These are phyloP conservation scores for Cladosporium sp. DNA, from an alignment of 2,329 filamentous ascomycete species.

Conservation along the genomic window DNA sequence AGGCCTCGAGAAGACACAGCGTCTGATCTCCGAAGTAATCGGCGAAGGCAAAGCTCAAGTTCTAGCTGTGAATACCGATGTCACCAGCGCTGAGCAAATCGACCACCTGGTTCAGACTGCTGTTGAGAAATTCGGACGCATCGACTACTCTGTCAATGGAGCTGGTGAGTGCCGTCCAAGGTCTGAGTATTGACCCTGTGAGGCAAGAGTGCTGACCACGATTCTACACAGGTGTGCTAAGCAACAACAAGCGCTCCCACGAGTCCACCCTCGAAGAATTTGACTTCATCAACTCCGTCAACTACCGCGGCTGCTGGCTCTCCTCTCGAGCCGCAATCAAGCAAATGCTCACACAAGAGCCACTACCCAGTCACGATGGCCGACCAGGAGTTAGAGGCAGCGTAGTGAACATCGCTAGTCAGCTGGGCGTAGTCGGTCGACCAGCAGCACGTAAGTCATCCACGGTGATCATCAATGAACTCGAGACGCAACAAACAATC, in stretches of 20 bases:
- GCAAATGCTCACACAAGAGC: conserved; percentile 44
- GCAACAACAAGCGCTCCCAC: conserved; percentile 35
- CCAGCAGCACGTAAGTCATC: conserved; percentile 3
- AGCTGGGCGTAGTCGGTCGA: conserved; percentile 40
- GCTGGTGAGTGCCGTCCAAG: conserved; percentile 26
- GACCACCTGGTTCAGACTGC: conserved; percentile 31
- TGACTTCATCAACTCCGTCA: conserved; percentile 40
- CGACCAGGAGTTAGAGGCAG: conserved; percentile 38
- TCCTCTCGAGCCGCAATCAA: conserved; percentile 41
- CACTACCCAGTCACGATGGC: conserved; percentile 41
- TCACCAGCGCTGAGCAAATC: conserved; percentile 34
- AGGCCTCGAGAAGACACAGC: conserved; percentile 33
- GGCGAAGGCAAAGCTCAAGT: conserved; percentile 21
- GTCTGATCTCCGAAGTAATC: conserved; percentile 26
- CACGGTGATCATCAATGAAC: too few species aligned
- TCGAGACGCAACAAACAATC: background rate
- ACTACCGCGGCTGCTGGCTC: conserved; percentile 46
- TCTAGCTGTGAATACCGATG: conserved; percentile 32
- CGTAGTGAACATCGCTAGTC: conserved; percentile 45
- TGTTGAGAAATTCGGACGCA: conserved; percentile 35
- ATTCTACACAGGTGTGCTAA: conserved; percentile 33
- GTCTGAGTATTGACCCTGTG: too few species aligned
- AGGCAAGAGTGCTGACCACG: too few species aligned
- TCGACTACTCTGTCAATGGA: conserved; percentile 47
- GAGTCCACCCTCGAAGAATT: conserved; percentile 37